Evolutionary conservation across 257 asterid genomes (phyloP).

Genomic region (Jaltomata sinuosa): DNA sequence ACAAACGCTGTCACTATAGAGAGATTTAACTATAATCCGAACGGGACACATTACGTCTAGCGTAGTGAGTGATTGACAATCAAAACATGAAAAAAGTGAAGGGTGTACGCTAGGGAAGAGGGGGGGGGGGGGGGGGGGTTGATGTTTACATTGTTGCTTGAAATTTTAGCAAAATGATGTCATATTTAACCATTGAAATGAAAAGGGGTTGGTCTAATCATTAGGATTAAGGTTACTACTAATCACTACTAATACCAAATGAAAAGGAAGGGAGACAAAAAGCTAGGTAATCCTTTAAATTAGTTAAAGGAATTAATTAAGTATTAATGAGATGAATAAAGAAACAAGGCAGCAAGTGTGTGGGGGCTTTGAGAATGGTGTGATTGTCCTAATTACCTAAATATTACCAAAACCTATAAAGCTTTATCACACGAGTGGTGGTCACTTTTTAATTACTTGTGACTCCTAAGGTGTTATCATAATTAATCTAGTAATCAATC

Average conservation of each 20-base stretch:
- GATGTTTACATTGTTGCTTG: too few relatives aligned
- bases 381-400: background rate
- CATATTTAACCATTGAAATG: background rate
- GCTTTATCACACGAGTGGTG: background rate
- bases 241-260: background rate
- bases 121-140: too few relatives aligned
- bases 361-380: conserved; percentile 11
- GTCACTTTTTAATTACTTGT: background rate
- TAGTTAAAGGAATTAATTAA: background rate
- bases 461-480: background rate
- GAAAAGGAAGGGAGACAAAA: background rate
- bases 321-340: background rate
- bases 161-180: background rate
- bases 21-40: too few relatives aligned
- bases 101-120: background rate
- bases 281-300: background rate
- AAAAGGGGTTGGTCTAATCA: background rate
- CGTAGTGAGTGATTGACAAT: too few relatives aligned
- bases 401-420: background rate
- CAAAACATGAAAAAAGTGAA: background rate
- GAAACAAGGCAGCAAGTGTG: background rate
- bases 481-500: background rate
- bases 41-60: too few relatives aligned
- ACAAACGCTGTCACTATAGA: too few relatives aligned
- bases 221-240: background rate